A percentile compares a stretch with the other conserved stretches of the same genome.
These are phyloP conservation scores for Colletotrichum acutatum DNA, from an alignment of 2,329 filamentous ascomycete genomes.

Conservation along the genomic window DNA sequence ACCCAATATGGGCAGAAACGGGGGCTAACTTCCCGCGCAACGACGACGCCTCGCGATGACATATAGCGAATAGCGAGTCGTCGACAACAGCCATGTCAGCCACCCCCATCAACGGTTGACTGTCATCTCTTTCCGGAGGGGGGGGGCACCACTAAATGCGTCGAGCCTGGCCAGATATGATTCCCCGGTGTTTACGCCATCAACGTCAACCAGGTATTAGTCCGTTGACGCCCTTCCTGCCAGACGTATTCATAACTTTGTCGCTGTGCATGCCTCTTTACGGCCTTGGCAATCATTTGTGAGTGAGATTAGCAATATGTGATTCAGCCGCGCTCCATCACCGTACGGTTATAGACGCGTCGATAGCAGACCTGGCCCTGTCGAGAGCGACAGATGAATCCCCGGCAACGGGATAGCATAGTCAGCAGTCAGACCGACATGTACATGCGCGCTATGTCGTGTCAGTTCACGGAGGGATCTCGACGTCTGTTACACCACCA, in stretches of 20 bases:
- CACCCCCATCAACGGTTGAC: background rate
- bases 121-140: background rate
- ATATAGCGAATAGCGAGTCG: constrained; percentile 33
- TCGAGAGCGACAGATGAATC: background rate
- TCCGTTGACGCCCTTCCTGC: background rate
- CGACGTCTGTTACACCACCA: background rate
- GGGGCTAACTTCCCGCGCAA: constrained; percentile 18
- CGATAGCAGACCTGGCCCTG: background rate
- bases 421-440: constrained; percentile 23
- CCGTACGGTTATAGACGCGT: background rate
- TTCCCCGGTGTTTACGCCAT: no score
- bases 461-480: background rate
- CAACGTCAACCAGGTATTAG: background rate
- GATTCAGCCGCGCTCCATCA: background rate
- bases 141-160: background rate
- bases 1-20: constrained; percentile 14
- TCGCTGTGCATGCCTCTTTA: background rate
- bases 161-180: background rate
- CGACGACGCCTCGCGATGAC: constrained; percentile 18
- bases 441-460: constrained; percentile 6
- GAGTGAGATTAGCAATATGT: background rate
- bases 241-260: background rate
- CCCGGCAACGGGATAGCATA: background rate
- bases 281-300: background rate
- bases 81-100: background rate